Base-by-base conservation (phyloP, 176 grass and related monocot species). In the Stipa capillata region DNA sequence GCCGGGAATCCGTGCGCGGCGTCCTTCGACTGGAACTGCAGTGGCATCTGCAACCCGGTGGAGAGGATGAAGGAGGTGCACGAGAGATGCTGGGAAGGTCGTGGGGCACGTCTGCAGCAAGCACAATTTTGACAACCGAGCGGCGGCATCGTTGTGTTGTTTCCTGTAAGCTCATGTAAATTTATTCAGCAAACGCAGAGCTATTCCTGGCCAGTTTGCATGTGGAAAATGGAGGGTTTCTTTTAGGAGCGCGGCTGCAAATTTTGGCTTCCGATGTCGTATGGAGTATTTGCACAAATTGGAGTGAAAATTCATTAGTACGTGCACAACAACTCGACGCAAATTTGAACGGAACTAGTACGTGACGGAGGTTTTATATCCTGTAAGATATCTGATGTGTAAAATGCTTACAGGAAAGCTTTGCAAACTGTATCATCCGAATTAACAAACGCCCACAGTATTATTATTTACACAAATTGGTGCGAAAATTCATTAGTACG, bases 21-120 rank as follows among this genome's bases (percentile, higher is more conserved):
- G 0, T 90, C 93, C 48, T 96, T 96, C 35, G 93, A 90, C 62
- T 90, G 93, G 93, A 96, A 89, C 73, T 92, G 93, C 79, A 92
- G 81, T 1, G 93, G 93, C 61, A 83, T 96, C 58, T 90, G 93
- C 58, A 88, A 90, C 43, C 90, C 93, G 6, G 93, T 82, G 74
- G 89, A 84, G 87, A 87, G 85, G 83, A 90, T 96, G 87, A 74
- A 84, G 3, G 78, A 96, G 76, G 93, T 96, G 61, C 93, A 96
- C 55, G 72, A 12, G 32, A 72, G 69, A 79, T 96, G 93, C 42
- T 86, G 80, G 61, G 93, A 96, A 73, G 55, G 69, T 18, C 68
- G 52, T 13, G 85, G 77, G 39, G 63, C 83, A n/a, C 78, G 87
- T 73, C 82, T 76, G 85, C 79, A 53, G 37, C 82, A 56, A 35